Evolutionary conservation across 768 basidiomycete genomes (phyloP).

Genomic region (Boletus rubropictus): DNA sequence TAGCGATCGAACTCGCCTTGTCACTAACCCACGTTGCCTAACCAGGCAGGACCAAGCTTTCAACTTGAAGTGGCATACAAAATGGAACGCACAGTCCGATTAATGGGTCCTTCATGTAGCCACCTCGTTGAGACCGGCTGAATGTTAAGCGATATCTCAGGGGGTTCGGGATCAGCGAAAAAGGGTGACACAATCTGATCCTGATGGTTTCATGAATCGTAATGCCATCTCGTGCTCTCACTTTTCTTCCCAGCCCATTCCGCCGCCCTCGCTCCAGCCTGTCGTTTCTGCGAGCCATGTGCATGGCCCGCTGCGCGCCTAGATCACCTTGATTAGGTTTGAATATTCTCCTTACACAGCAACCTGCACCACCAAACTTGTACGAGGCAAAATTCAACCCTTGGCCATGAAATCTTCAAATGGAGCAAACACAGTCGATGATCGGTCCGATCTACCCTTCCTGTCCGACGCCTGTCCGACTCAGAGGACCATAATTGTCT

Average conservation of each 20-base stretch:
- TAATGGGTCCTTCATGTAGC: too few relatives aligned
- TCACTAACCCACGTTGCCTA: too few relatives aligned
- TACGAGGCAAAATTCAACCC: not conserved
- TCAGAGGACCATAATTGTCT: conserved; percentile 1
- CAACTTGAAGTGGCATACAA: too few relatives aligned
- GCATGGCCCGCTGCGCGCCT: not conserved
- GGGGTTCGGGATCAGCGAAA: too few relatives aligned
- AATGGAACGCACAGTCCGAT: too few relatives aligned
- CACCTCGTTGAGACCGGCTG: too few relatives aligned
- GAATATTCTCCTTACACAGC: conserved; percentile 12
- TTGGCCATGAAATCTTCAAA: not conserved
- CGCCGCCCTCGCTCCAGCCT: not conserved
- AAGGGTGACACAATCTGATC: too few relatives aligned
- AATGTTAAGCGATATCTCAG: too few relatives aligned
- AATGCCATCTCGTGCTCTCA: too few relatives aligned
- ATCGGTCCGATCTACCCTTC: not conserved
- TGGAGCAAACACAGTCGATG: not conserved
- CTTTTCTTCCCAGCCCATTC: not conserved
- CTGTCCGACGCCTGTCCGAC: not conserved
- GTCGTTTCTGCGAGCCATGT: not conserved
- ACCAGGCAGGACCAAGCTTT: too few relatives aligned
- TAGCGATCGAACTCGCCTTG: too few relatives aligned
- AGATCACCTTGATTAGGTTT: conserved; percentile 15
- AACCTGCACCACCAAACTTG: not conserved
- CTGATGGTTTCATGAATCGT: too few relatives aligned